Percentiles rank a stretch among this genome's conserved stretches.
Evolutionary conservation across 306 rosid species (phyloP).

Genomic region (Crotalaria pallida): DNA sequence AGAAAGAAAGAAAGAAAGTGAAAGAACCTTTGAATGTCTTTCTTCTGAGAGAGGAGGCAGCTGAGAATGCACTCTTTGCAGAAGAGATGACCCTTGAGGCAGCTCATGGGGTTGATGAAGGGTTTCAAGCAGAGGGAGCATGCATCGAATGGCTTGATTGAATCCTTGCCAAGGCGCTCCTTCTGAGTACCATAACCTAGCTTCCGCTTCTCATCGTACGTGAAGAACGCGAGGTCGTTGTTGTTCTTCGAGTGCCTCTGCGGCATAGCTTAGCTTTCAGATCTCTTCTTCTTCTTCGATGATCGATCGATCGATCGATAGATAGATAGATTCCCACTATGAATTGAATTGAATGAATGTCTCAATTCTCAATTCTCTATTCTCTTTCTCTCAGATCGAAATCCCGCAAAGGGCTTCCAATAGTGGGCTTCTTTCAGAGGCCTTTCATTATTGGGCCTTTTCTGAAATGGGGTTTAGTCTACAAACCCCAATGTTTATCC

Average conservation of each 20-base stretch:
- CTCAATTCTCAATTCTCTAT: too few species aligned
- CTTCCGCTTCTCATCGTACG: constrained; percentile 91
- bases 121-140: constrained; percentile 92
- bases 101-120: constrained; percentile 78
- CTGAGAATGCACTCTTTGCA: constrained; percentile 91
- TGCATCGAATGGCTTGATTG: constrained; percentile 94
- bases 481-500: too few species aligned
- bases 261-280: constrained; percentile 48
- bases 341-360: too few species aligned
- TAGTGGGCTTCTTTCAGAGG: too few species aligned
- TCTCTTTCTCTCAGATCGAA: too few species aligned
- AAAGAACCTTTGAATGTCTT: constrained; percentile 71
- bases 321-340: not conserved
- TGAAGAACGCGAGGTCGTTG: constrained; percentile 98
- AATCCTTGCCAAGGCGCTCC: constrained; percentile 88
- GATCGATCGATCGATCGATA: not conserved
- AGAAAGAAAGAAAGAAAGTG: too few species aligned
- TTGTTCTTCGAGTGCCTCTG: constrained; percentile 99
- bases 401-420: too few species aligned
- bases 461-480: too few species aligned
- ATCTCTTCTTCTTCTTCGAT: not conserved
- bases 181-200: constrained; percentile 94
- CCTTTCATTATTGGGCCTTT: too few species aligned
- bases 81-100: constrained; percentile 84
- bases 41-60: constrained; percentile 88